Evolutionary conservation across 805 yeast genomes (phyloP), one percentile per base, ranked within the genome.

Genomic region (Saccharomycopsis guyanensis): DNA sequence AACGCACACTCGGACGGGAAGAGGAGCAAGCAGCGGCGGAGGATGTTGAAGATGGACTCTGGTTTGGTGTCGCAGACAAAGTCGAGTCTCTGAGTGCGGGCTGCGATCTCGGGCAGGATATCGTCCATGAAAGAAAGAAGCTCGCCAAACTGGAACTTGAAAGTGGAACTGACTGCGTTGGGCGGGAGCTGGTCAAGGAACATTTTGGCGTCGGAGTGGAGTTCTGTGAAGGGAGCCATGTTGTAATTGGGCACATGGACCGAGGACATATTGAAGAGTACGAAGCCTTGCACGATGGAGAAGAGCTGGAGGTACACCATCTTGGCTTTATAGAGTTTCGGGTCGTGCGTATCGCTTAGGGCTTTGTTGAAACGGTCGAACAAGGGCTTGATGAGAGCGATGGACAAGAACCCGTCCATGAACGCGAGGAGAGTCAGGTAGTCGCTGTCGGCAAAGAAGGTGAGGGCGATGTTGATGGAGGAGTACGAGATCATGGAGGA

Each of bases 161-260:
- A 33, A 10, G 18, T 18, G 18, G 19, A 5, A 15, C 10, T 12
- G 6, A 33, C 10, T 15, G 19, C 19, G 10, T 10, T 10, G 6
- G 6, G 10, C 6, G 29, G 29, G 6, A 25, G 10, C 20, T 8
- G 19, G 19, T 8, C 5, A 7, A 5, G 10, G 20, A 33, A 15
- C 37, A 33, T 8, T 10, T 7, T 25, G 15, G 40, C 10, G 25
- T 45, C 49, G 5, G 36, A 12, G 7, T 34, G n/a, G 5, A 45
- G 29, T 23, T 45, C 49, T 3, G 3, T 12, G 3, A 45, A 16
- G 4, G 41, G n/a, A 29, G 35, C 49, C 16, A 10, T 4, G 4
- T 36, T 41, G 18, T 42, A 34, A 18, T 45, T 45, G 3, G 49
- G 44, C 25, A 41, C 33, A 23, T 35, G 41, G 4, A 45, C 23